These are phyloP conservation scores for Aspergillus eucalypticola DNA, from an alignment of 2,329 filamentous ascomycete genomes.

Conservation along the genomic window DNA sequence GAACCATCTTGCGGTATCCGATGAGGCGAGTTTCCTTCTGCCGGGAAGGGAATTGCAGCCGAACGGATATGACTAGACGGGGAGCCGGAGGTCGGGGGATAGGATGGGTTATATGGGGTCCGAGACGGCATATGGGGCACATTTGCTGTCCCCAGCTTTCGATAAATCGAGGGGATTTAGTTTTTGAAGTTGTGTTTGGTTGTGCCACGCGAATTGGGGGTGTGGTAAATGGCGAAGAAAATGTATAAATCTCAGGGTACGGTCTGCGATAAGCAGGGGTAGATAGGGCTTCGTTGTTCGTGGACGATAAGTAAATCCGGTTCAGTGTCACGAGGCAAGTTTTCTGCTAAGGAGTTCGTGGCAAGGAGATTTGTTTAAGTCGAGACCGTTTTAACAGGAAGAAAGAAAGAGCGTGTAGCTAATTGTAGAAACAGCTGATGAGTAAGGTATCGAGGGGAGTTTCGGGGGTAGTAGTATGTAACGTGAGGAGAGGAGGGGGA, in stretches of 20 bases:
- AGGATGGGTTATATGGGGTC: conserved; percentile 33
- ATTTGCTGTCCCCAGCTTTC: conserved; percentile 17
- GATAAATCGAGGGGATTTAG: not conserved
- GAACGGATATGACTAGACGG: conserved; percentile 22
- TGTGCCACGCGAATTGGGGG: not conserved
- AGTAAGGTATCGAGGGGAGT: not conserved
- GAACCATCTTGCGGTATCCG: conserved; percentile 29
- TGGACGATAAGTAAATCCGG: not conserved
- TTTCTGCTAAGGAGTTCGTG: too few species aligned
- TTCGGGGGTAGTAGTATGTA: conserved; percentile 3
- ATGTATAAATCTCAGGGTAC: not conserved
- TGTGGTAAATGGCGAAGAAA: not conserved
- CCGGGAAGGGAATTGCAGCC: conserved; percentile 15
- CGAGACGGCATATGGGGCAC: conserved; percentile 42
- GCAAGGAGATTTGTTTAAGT: too few species aligned
- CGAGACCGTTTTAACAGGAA: too few species aligned
- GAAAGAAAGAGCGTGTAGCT: not conserved
- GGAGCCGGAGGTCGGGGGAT: conserved; percentile 28
- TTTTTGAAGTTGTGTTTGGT: not conserved
- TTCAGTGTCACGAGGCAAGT: not conserved
- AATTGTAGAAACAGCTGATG: not conserved
- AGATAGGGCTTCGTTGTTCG: not conserved
- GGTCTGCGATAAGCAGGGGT: not conserved
- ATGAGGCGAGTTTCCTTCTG: conserved; percentile 23
- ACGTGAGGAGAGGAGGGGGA: conserved; percentile 5